A percentile compares a stretch with the other conserved stretches of the same genome.
These are phyloP conservation scores for Hippophae rhamnoides DNA, from an alignment of 306 rosid genomes.

Conservation along the genomic window DNA sequence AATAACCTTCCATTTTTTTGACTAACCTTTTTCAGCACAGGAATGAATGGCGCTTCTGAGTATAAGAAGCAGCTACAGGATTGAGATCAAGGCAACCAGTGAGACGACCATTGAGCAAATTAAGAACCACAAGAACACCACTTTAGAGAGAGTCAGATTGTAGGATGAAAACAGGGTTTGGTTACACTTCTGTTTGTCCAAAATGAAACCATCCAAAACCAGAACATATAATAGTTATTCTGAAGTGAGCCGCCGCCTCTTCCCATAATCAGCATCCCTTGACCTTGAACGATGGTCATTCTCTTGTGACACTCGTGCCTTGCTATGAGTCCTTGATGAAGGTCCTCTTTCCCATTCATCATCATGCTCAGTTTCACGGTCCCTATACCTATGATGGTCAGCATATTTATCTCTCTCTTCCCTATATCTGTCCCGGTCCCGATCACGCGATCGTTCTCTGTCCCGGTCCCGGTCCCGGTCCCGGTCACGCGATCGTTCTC, in stretches of 20 bases:
- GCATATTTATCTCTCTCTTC: slow-evolving; percentile 77
- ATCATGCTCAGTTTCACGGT: slow-evolving; percentile 62
- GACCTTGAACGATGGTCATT: slow-evolving; percentile 77
- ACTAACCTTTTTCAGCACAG: slow-evolving; percentile 37
- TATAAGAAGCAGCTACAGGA: slow-evolving; percentile 21
- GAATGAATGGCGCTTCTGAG: slow-evolving; percentile 30
- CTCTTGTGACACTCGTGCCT: slow-evolving; percentile 63
- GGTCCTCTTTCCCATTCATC: slow-evolving; percentile 90
- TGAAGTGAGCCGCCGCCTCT: slow-evolving; percentile 81
- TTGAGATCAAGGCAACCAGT: slow-evolving; percentile 23
- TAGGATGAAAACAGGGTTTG: slow-evolving; percentile 27
- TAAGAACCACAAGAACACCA: slow-evolving; percentile 31
- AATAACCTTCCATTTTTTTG: not conserved
- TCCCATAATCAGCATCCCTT: slow-evolving; percentile 90
- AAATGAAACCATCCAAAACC: slow-evolving; percentile 18
- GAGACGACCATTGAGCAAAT: slow-evolving; percentile 36
- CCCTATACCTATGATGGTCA: slow-evolving; percentile 84
- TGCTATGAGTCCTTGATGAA: slow-evolving; percentile 73
- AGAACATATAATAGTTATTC: slow-evolving; percentile 39
- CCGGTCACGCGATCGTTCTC: slow-evolving; percentile 51
- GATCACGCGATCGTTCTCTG: slow-evolving; percentile 46
- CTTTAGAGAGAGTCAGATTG: slow-evolving; percentile 31
- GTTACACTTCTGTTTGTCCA: slow-evolving; percentile 21
- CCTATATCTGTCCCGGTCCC: slow-evolving; percentile 71
- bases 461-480: slow-evolving; percentile 60